Base-by-base conservation (phyloP, 768 basidiomycete species). In the Calocybe cyanea region DNA sequence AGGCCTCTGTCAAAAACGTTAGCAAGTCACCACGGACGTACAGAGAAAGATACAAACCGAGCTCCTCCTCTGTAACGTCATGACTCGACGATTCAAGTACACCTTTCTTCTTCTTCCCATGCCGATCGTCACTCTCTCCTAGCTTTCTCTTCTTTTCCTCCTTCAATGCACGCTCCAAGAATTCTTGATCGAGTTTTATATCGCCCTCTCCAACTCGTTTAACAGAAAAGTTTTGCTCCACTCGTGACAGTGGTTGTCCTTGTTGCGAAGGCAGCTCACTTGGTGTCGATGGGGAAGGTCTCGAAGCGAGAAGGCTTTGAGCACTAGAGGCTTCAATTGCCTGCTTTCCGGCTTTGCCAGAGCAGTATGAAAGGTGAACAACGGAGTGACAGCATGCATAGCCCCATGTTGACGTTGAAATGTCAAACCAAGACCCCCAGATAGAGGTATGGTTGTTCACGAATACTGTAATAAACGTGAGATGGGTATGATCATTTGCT, bases 381-480 rank as follows among this genome's bases (percentile, higher is more conserved):
- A 60, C 73, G 8, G 92, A 93, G 59, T 96, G 94, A 59, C 96
- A 99, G 64, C 96, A 99, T 20, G 80, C 85, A 63, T 86, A 99
- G 30, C 96, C 96, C 96, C 96, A 99, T 48, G 71, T 60, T 11
- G 83, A 80, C 2, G 77, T 73, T 10, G 78, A 68, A 13, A 70
- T 50, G 53, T 89, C 83, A 62, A 89, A 98, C 83, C 84, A 98
- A 35, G 96, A 99, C 36, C 96, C 96, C 96, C 96, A 99, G n/a
- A 97, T 84, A 4, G 81, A 72, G 0, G 87, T 92, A 59, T 99
- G 96, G 59, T 99, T 99, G 65, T 93, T 94, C 58, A 87, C 70
- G 55, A 78, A 85, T 6, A 93, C 93, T 97, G 52, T 1, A 53
- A 15, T n/a, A n/a, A n/a, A n/a, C n/a, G n/a, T n/a, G n/a, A n/a